These are phyloP conservation scores for Osmozyma mogii DNA, from an alignment of 805 yeast genomes.

Conservation along the genomic window DNA sequence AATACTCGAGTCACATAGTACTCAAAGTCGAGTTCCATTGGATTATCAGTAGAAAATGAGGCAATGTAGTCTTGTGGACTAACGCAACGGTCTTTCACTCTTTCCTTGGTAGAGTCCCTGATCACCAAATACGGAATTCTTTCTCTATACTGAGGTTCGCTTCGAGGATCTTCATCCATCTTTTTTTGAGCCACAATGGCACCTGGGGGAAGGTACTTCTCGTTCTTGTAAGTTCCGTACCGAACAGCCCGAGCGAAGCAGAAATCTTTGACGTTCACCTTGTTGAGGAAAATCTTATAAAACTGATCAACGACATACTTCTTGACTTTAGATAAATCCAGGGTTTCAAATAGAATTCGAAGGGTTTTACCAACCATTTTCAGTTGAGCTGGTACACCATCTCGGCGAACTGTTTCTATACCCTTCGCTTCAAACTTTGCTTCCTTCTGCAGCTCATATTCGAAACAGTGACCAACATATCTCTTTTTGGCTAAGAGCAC, in stretches of 20 bases:
- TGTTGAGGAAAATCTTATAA: conserved; percentile 51
- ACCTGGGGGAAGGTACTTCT: conserved; percentile 77
- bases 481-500: conserved; percentile 79
- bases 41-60: conserved; percentile 20
- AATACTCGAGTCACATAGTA: conserved; percentile 80
- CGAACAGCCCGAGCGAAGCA: conserved; percentile 89
- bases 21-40: conserved; percentile 59
- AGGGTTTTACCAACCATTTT: conserved; percentile 68
- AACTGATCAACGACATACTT: conserved; percentile 59
- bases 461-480: conserved; percentile 83
- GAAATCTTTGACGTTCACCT: conserved; percentile 69
- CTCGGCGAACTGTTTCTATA: conserved; percentile 88
- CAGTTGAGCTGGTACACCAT: conserved; percentile 90
- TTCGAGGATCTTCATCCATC: conserved; percentile 56
- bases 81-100: conserved; percentile 69
- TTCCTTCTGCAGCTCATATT: conserved; percentile 39
- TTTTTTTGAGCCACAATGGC: conserved; percentile 69
- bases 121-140: conserved; percentile 82
- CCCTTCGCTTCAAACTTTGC: conserved; percentile 94
- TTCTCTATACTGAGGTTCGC: conserved; percentile 83
- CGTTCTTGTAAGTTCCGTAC: conserved; percentile 74
- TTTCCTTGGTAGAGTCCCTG: conserved; percentile 43
- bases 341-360: conserved; percentile 60
- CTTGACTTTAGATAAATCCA: conserved; percentile 66
- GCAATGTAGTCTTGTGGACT: conserved; percentile 69